Evolutionary conservation across 345 rosid species (phyloP), one percentile per base, ranked within the genome.

Genomic region (Corymbia maculata): DNA sequence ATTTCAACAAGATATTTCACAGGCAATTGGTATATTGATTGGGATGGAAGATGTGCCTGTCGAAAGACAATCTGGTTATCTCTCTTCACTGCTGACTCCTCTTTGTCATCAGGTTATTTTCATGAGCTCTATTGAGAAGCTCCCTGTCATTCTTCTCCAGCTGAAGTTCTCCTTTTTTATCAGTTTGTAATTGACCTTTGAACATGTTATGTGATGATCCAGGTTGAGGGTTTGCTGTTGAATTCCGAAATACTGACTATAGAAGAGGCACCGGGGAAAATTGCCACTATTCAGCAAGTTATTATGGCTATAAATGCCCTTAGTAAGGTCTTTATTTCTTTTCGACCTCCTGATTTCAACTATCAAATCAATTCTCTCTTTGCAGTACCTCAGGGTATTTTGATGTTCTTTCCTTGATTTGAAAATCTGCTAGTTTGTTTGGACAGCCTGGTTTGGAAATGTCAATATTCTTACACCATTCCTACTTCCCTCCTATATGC

Each of bases 1-100:
- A 87, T 55, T 32, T 36, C 51, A 45, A 66, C 32, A 84, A 51
- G 52, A 85, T 57, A 88, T 88, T 86, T 68, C 45, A 68, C 94
- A 96, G 99, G 98, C 99, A 88, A 98, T 98, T 87, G 98, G 99
- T 85, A 89, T 96, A 87, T 93, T 97, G 92, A 94, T 98, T 87
- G 99, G 99, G 64, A 92, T 96, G 94, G 99, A 97, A 91, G 98
- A 96, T 93, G 95, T 98, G 70, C 94, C 95, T 3, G 91, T 86
- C 85, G 98, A 95, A 93, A 98, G 95, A 92, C 99, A 98, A 93
- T 94, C 98, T 42, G 97, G 94, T 88, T 98, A 96, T 91, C 96
- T 98, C 45, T 93, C 99, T 87, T 96, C 96, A 75, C 92, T 98
- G 93, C 95, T 98, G 59, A 93, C 94, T 87, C 98, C 99, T 88